A percentile compares a stretch with the other conserved stretches of the same genome.
phyloP scores from a whole-genome alignment of 805 yeast species.

The Teunomyces kruisii region DNA sequence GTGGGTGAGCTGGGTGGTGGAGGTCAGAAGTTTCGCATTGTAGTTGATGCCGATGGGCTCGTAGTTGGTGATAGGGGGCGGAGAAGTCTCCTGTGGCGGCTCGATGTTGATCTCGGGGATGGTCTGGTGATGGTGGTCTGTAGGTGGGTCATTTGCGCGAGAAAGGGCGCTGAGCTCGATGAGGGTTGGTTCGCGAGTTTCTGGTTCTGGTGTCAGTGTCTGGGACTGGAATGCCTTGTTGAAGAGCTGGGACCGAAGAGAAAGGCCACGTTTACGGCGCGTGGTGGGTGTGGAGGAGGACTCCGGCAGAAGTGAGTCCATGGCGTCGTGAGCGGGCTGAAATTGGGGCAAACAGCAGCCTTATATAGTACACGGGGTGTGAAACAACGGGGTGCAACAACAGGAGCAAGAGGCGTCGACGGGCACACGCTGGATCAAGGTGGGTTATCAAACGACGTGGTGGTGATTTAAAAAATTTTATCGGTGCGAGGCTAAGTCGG shows the following conservation, averaged over 20 bases:
- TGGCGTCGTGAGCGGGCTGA: not conserved
- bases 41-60: conserved; percentile 10
- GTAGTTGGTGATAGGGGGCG: not conserved
- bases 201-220: conserved; percentile 22
- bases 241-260: conserved; percentile 65
- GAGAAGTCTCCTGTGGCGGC: conserved; percentile 3
- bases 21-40: conserved; percentile 14
- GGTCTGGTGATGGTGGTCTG: conserved; percentile 8
- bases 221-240: conserved; percentile 35
- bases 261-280: conserved; percentile 60
- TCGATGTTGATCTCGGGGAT: conserved; percentile 25
- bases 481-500: not conserved
- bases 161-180: conserved; percentile 1
- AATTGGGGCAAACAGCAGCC: not conserved
- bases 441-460: not conserved
- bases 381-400: not conserved
- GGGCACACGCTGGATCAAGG: not conserved
- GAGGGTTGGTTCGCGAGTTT: conserved; percentile 12
- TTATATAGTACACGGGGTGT: not conserved
- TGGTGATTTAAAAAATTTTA: not conserved
- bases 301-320: conserved; percentile 1
- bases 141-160: not conserved
- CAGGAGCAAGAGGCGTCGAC: not conserved
- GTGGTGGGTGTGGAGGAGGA: conserved; percentile 15
- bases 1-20: conserved; percentile 22